Percentiles rank a stretch among this genome's conserved stretches.
Conservation (phyloP, 78 protist genomes). For the Polysphondylium violaceum region DNA sequence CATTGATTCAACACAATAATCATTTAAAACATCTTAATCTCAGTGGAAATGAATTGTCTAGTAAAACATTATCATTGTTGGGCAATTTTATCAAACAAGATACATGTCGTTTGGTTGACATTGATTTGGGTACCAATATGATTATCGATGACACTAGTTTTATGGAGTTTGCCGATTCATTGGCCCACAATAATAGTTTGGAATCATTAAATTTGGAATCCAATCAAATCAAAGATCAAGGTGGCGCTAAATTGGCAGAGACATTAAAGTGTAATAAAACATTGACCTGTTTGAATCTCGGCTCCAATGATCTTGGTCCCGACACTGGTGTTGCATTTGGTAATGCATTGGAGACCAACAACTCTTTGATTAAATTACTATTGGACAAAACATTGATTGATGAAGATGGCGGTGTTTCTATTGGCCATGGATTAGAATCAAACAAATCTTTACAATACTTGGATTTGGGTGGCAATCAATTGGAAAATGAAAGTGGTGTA, state of each 20-base stretch:
- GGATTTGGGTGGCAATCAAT: constrained; percentile 11
- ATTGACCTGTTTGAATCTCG: not conserved
- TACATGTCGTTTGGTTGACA: not conserved
- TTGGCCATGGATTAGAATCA: not conserved
- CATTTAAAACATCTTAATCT: not conserved
- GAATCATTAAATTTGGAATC: not conserved
- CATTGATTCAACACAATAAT: not conserved
- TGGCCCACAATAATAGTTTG: not conserved
- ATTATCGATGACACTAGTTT: not conserved
- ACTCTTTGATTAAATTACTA: not conserved
- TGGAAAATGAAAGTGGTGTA: constrained; percentile 15
- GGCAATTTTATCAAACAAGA: not conserved
- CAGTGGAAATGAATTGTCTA: not conserved
- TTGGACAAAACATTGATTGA: constrained; percentile 1
- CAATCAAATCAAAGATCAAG: not conserved
- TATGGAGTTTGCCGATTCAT: not conserved
- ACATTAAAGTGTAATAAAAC: not conserved
- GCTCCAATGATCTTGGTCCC: constrained; percentile 16
- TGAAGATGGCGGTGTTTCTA: constrained; percentile 5
- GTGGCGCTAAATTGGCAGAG: constrained; percentile 2
- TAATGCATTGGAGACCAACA: not conserved
- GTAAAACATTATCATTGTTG: not conserved
- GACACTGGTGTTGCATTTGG: not conserved
- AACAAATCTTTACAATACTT: constrained; percentile 12
- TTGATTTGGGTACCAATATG: constrained; percentile 26